Conservation (phyloP, 371 early-diverging fungal species). For the Blastocladiella emersonii region DNA sequence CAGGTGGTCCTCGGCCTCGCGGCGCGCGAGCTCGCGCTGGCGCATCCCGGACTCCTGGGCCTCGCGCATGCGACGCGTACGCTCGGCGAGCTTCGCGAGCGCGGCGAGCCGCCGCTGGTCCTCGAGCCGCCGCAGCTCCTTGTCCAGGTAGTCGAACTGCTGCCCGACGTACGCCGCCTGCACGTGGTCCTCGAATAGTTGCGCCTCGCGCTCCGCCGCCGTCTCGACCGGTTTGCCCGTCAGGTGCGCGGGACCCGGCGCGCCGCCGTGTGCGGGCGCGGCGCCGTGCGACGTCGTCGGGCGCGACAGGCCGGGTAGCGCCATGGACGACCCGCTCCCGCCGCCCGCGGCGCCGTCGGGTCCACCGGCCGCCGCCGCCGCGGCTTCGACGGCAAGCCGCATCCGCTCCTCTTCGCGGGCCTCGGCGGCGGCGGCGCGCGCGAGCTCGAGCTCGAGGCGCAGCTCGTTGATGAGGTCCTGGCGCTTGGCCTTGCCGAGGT, state of each 20-base stretch:
- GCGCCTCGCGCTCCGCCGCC: slow-evolving; percentile 3
- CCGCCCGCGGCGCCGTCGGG: background rate
- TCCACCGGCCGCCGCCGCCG: background rate
- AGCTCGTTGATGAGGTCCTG: slow-evolving; percentile 9
- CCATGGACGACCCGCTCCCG: background rate
- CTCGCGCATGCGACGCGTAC: slow-evolving; percentile 31
- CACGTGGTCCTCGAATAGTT: slow-evolving; percentile 18
- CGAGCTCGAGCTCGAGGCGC: slow-evolving; percentile 24
- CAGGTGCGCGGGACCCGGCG: slow-evolving; percentile 4
- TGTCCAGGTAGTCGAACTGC: slow-evolving; percentile 30
- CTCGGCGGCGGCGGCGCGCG: slow-evolving; percentile 12
- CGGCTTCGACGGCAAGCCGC: no score
- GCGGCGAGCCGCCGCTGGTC: slow-evolving; percentile 29
- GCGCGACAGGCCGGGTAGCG: no score
- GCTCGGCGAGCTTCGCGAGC: slow-evolving; percentile 31
- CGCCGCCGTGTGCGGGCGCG: background rate
- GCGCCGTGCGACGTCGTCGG: background rate
- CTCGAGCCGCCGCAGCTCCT: slow-evolving; percentile 29
- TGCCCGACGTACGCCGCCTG: slow-evolving; percentile 24
- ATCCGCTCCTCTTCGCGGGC: background rate
- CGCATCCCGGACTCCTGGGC: slow-evolving; percentile 29
- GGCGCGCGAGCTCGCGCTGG: slow-evolving; percentile 24
- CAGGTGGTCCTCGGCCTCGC: slow-evolving; percentile 26
- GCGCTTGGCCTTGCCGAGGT: slow-evolving; percentile 23
- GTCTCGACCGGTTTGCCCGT: background rate